A percentile compares a stretch with the other conserved stretches of the same genome.
Conservation (phyloP, 2,329 filamentous ascomycete species). For the Lecanoromycetidae sp. region DNA sequence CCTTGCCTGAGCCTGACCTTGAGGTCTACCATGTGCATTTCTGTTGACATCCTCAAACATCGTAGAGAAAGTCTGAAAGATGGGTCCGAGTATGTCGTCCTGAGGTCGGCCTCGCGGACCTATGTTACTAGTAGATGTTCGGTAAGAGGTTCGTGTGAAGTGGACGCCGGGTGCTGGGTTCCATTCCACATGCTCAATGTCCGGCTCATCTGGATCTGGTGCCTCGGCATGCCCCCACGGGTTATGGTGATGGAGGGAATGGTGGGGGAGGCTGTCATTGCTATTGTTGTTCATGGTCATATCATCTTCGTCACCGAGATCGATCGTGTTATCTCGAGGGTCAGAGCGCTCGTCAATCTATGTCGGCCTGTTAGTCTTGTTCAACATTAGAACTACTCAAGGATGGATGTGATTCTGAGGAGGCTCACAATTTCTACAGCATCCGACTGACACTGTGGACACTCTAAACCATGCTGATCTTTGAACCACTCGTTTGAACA, state of each 20-base stretch:
- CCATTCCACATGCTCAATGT: conserved; percentile 26
- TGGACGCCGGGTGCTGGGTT: conserved; percentile 23
- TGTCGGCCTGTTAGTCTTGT: background rate
- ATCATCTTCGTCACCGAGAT: conserved; percentile 23
- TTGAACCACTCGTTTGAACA: conserved; percentile 74
- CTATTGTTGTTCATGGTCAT: conserved; percentile 16
- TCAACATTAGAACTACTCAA: conserved; percentile 3
- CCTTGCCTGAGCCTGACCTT: conserved; percentile 11
- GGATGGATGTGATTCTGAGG: conserved; percentile 6
- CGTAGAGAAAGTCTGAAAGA: conserved; percentile 30
- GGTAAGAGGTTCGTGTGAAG: conserved; percentile 28
- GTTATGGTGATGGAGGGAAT: conserved; percentile 34
- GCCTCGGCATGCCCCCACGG: conserved; percentile 34
- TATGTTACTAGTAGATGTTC: conserved; percentile 27
- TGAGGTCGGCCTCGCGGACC: conserved; percentile 27
- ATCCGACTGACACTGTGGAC: conserved; percentile 66
- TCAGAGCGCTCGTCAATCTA: conserved; percentile 47
- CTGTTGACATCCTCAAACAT: conserved; percentile 32
- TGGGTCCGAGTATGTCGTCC: conserved; percentile 24
- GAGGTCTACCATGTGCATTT: conserved; percentile 24
- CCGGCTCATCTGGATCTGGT: conserved; percentile 38
- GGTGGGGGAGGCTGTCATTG: conserved; percentile 21
- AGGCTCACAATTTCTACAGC: conserved; percentile 72
- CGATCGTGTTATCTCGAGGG: conserved; percentile 38
- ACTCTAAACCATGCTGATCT: conserved; percentile 55